phyloP scores from a whole-genome alignment of 805 yeast genomes.

The Starmerella tilneyi region DNA sequence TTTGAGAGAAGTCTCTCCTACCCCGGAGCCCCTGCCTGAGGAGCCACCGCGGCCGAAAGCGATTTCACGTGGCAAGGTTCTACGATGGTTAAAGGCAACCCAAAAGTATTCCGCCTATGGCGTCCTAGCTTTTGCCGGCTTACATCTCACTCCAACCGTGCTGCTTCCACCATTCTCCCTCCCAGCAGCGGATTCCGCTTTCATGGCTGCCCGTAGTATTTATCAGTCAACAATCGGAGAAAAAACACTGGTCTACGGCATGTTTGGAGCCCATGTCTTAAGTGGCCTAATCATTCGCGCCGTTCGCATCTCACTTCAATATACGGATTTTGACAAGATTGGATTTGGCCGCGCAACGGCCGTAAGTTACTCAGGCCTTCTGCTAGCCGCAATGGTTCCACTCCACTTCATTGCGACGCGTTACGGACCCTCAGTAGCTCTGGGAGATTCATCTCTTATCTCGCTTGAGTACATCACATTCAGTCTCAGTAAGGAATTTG shows the following conservation, averaged over 20 bases:
- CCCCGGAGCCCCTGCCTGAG: slow-evolving; percentile 2
- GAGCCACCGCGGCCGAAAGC: neutral
- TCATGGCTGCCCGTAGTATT: slow-evolving; percentile 50
- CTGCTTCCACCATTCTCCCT: slow-evolving; percentile 42
- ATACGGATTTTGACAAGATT: slow-evolving; percentile 29
- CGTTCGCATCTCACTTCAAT: slow-evolving; percentile 27
- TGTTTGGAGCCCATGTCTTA: slow-evolving; percentile 40
- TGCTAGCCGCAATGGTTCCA: slow-evolving; percentile 37
- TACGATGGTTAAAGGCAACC: slow-evolving; percentile 13
- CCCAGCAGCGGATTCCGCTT: slow-evolving; percentile 41
- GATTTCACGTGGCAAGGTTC: neutral
- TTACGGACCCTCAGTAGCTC: slow-evolving; percentile 41
- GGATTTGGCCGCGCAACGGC: slow-evolving; percentile 30
- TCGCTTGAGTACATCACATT: slow-evolving; percentile 42
- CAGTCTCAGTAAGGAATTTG: slow-evolving; percentile 3
- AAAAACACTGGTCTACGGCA: slow-evolving; percentile 38
- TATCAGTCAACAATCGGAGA: slow-evolving; percentile 51
- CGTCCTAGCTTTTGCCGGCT: slow-evolving; percentile 45
- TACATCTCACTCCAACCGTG: slow-evolving; percentile 49
- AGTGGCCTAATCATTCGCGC: slow-evolving; percentile 44
- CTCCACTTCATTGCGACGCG: slow-evolving; percentile 44
- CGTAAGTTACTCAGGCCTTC: slow-evolving; percentile 41
- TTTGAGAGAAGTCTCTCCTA: slow-evolving; percentile 7
- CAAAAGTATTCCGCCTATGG: slow-evolving; percentile 57
- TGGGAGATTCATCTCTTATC: slow-evolving; percentile 55